Evolutionary conservation across 495 filamentous ascomycete genomes (phyloP).

Genomic region (Podospora pseudopauciseta): DNA sequence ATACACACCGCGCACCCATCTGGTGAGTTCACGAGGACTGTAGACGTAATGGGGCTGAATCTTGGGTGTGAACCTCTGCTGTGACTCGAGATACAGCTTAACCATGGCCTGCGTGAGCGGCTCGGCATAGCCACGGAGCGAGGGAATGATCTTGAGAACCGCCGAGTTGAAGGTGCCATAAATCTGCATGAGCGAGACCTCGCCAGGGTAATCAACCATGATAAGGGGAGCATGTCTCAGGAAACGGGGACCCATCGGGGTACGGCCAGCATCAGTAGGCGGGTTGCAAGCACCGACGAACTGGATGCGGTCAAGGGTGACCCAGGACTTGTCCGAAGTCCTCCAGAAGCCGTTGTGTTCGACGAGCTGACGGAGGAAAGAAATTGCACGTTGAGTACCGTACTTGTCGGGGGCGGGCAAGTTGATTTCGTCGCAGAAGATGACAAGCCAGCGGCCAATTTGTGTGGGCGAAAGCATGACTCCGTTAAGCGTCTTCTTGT

Average conservation of each 20-base stretch:
- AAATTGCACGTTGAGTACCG: slow-evolving; percentile 93
- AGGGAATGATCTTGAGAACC: slow-evolving; percentile 91
- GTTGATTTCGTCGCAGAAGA: slow-evolving; percentile 99
- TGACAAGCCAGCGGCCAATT: slow-evolving; percentile 94
- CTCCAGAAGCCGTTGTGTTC: slow-evolving; percentile 99
- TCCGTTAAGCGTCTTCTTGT: slow-evolving; percentile 95
- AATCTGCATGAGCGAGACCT: slow-evolving; percentile 89
- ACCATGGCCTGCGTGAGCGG: slow-evolving; percentile 97
- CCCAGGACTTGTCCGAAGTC: slow-evolving; percentile 95
- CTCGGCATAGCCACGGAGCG: slow-evolving; percentile 91
- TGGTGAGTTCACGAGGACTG: slow-evolving; percentile 93
- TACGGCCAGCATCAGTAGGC: slow-evolving; percentile 96
- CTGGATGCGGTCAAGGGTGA: slow-evolving; percentile 94
- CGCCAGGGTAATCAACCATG: slow-evolving; percentile 99
- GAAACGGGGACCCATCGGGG: slow-evolving; percentile 88
- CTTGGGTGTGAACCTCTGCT: slow-evolving; percentile 86
- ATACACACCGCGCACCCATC: slow-evolving; percentile 96
- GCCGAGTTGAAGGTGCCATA: slow-evolving; percentile 98
- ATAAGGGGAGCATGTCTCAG: slow-evolving; percentile 91
- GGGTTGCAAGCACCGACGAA: slow-evolving; percentile 99
- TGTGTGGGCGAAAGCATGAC: slow-evolving; percentile 94
- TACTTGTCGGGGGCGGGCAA: slow-evolving; percentile 98
- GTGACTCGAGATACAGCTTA: slow-evolving; percentile 90
- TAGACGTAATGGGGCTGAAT: slow-evolving; percentile 99
- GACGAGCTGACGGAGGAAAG: slow-evolving; percentile 92